Evolutionary conservation across 495 filamentous ascomycete genomes (phyloP).

Genomic region (Penicillium argentinense): DNA sequence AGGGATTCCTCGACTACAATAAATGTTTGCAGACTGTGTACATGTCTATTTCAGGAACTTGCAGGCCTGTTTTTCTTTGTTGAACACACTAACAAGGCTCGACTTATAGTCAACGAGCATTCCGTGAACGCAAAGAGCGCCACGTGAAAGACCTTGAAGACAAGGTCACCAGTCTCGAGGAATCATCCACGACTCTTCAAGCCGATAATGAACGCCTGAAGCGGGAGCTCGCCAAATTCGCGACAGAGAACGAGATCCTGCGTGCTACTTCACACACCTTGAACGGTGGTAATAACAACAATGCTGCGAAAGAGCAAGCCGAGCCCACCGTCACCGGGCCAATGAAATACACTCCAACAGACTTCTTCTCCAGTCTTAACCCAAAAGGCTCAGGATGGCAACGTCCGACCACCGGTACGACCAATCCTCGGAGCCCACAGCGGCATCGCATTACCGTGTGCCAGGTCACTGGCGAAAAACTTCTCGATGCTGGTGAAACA

Average conservation of each 20-base stretch:
- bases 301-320: conserved; percentile 17
- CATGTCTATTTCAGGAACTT: background rate
- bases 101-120: conserved; percentile 78
- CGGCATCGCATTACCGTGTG: conserved; percentile 71
- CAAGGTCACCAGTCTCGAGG: conserved; percentile 74
- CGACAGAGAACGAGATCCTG: conserved; percentile 91
- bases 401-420: background rate
- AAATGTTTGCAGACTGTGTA: too few relatives aligned
- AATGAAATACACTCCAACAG: conserved; percentile 69
- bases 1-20: conserved; percentile 35
- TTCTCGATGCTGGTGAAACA: conserved; percentile 77
- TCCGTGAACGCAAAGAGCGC: conserved; percentile 93
- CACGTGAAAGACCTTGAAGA: conserved; percentile 90
- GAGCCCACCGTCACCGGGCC: conserved; percentile 57
- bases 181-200: conserved; percentile 50
- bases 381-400: conserved; percentile 26
- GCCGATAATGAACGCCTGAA: conserved; percentile 83
- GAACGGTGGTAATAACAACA: conserved; percentile 20
- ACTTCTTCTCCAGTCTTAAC: conserved; percentile 54
- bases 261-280: conserved; percentile 62
- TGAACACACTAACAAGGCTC: conserved; percentile 1
- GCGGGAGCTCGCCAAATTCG: conserved; percentile 73
- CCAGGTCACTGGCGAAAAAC: conserved; percentile 64
- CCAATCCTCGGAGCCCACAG: background rate
- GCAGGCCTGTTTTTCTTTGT: background rate